Percentiles rank a stretch among this genome's conserved stretches.
Evolutionary conservation across 1,284 basidiomycete species (phyloP).

Genomic region (Microbotryum saponariae): DNA sequence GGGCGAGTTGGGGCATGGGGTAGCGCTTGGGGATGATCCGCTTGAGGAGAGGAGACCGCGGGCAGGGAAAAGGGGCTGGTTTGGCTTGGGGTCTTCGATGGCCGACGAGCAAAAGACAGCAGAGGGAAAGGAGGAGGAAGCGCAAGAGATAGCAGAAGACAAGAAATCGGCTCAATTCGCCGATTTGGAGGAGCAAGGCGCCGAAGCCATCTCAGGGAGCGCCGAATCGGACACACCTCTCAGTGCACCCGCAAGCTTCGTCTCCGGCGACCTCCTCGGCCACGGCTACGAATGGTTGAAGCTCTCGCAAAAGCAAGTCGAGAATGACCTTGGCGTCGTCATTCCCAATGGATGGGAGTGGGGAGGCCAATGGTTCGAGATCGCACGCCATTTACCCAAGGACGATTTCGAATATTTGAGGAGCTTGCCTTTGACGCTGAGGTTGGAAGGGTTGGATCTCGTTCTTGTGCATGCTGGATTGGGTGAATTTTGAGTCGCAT

Average conservation of each 20-base stretch:
- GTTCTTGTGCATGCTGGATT: slow-evolving; percentile 78
- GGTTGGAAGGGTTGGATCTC: slow-evolving; percentile 66
- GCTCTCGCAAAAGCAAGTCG: slow-evolving; percentile 6
- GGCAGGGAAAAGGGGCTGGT: neutral
- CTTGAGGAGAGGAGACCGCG: neutral
- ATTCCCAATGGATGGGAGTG: slow-evolving; percentile 55
- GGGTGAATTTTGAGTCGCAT: slow-evolving; percentile 4
- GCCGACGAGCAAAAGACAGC: too few species aligned
- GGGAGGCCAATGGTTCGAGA: slow-evolving; percentile 63
- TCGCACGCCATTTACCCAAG: slow-evolving; percentile 57
- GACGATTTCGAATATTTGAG: slow-evolving; percentile 61
- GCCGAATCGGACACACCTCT: neutral
- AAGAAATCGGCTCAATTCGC: neutral
- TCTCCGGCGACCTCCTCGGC: slow-evolving; percentile 18
- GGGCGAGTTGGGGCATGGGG: neutral
- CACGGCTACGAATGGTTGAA: slow-evolving; percentile 21
- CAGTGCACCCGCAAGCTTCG: neutral
- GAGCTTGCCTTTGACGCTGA: slow-evolving; percentile 61
- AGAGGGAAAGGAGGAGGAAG: slow-evolving; percentile 1
- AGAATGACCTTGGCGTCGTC: slow-evolving; percentile 16
- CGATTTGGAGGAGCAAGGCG: neutral
- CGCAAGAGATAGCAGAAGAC: neutral
- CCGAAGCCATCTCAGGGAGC: neutral
- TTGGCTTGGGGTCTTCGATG: neutral
- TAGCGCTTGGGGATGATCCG: neutral